phyloP scores from a whole-genome alignment of 78 protist genomes.

The Dictyostelium intermedium region DNA sequence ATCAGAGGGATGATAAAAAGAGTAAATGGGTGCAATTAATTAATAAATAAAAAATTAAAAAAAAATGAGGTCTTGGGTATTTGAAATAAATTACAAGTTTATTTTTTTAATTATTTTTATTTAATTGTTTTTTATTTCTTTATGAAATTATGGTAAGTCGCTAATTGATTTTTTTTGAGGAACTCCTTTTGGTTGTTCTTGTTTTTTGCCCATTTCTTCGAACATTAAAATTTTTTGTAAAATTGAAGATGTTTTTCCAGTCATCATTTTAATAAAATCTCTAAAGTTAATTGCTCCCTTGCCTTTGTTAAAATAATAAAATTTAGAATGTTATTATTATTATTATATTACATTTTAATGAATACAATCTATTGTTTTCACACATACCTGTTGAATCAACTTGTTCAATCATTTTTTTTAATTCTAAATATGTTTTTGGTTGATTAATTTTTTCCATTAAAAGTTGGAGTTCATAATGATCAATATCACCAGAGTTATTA shows the following conservation, averaged over 20 bases:
- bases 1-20: too few species aligned
- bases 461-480: conserved; percentile 27
- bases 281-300: conserved; percentile 64
- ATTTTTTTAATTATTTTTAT: background rate
- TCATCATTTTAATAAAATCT: conserved; percentile 75
- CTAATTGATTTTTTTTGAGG: conserved; percentile 62
- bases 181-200: conserved; percentile 57
- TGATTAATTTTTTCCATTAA: conserved; percentile 67
- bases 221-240: conserved; percentile 79
- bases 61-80: too few species aligned
- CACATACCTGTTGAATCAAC: conserved; percentile 23
- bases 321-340: too few species aligned
- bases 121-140: background rate
- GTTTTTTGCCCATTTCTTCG: conserved; percentile 63
- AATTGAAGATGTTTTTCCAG: conserved; percentile 64
- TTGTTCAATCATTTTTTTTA: conserved; percentile 74
- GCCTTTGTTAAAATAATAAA: too few species aligned
- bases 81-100: background rate
- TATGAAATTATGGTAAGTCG: conserved; percentile 23
- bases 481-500: conserved; percentile 67
- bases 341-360: too few species aligned
- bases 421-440: conserved; percentile 70
- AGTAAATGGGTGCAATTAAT: too few species aligned
- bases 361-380: too few species aligned
- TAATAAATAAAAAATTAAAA: too few species aligned